These are phyloP conservation scores for Nicotiana undulata DNA, from an alignment of 257 asterid genomes.

Conservation along the genomic window DNA sequence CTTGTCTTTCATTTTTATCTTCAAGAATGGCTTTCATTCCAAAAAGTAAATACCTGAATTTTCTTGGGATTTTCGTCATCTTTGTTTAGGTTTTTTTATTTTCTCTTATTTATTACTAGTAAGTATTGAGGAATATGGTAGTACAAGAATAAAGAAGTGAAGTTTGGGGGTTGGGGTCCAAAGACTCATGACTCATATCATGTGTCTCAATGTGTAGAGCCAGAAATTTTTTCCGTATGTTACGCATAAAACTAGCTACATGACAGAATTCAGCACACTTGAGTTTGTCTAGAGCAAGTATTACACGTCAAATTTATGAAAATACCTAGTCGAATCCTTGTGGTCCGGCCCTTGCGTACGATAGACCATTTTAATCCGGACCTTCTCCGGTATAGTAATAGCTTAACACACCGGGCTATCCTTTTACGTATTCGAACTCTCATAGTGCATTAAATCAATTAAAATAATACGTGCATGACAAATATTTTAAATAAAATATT, in stretches of 20 bases:
- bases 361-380: no score
- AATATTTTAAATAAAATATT: no score
- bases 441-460: no score
- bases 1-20: not conserved
- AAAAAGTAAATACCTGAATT: not conserved
- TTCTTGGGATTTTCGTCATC: not conserved
- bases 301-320: no score
- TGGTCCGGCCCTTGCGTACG: no score
- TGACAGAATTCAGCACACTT: not conserved
- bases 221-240: not conserved
- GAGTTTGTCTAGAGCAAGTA: not conserved
- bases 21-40: not conserved
- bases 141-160: not conserved
- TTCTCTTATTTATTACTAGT: no score
- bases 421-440: no score
- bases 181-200: no score
- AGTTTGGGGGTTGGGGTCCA: not conserved
- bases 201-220: not conserved
- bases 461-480: no score
- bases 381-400: no score
- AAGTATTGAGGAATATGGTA: not conserved
- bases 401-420: fast-evolving
- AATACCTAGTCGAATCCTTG: no score
- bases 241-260: not conserved
- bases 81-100: not conserved